A percentile compares a stretch with the other conserved stretches of the same genome.
Conservation (phyloP, 2,329 filamentous ascomycete genomes). For the Talaromyces sp. region DNA sequence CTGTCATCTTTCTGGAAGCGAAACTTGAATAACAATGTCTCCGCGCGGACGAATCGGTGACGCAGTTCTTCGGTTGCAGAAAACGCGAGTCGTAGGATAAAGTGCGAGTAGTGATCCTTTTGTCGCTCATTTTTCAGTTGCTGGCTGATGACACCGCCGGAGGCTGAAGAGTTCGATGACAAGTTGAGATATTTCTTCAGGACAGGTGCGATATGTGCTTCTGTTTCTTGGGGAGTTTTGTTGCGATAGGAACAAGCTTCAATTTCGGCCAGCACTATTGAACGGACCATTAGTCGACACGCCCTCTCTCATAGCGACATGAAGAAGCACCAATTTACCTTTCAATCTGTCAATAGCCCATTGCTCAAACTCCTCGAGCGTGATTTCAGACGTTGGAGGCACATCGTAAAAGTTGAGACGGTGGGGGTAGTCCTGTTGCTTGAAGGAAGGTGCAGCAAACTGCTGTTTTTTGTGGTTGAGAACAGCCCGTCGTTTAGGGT, state of each 20-base stretch:
- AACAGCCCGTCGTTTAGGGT: conserved; percentile 70
- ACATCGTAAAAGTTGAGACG: conserved; percentile 88
- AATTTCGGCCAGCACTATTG: conserved; percentile 49
- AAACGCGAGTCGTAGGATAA: conserved; percentile 91
- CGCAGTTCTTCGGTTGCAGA: conserved; percentile 86
- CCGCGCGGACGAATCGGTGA: conserved; percentile 77
- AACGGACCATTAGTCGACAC: conserved; percentile 14
- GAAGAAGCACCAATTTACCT: conserved; percentile 48
- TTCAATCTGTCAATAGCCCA: conserved; percentile 93
- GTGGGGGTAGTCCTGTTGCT: conserved; percentile 74
- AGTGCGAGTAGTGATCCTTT: conserved; percentile 97
- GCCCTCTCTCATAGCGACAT: not conserved
- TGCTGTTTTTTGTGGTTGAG: conserved; percentile 82
- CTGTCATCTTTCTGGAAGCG: conserved; percentile 74
- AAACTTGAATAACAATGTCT: conserved; percentile 84
- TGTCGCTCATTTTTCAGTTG: conserved; percentile 69
- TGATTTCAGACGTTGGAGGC: conserved; percentile 89
- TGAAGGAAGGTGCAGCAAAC: conserved; percentile 73
- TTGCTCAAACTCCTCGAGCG: conserved; percentile 95
- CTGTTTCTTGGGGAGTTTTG: conserved; percentile 76
- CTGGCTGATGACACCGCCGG: conserved; percentile 48
- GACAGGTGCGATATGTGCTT: conserved; percentile 76
- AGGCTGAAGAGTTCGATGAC: conserved; percentile 66
- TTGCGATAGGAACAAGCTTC: conserved; percentile 97
- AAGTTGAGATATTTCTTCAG: conserved; percentile 85